Evolutionary conservation across 768 basidiomycete genomes (phyloP), one percentile per base, ranked within the genome.

Genomic region (Gloeophyllum trabeum): DNA sequence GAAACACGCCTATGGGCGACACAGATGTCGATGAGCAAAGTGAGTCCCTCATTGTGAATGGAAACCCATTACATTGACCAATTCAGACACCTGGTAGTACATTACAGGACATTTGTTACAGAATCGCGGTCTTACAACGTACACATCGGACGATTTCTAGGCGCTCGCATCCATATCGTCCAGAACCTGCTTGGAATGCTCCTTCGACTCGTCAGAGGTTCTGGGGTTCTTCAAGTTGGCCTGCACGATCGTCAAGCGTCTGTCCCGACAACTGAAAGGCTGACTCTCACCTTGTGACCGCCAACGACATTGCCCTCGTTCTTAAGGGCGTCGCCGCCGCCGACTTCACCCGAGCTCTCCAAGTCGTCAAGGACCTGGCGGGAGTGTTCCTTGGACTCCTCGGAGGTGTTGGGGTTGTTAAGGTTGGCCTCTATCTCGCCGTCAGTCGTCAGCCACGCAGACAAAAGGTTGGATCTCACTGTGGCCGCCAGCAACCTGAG

Each of bases 171-270:
- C 45, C 58, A 56, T 47, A 13, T 53, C 51, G n/a, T 54, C 46
- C 26, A 57, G 53, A 19, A 48, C 46, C 22, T 55, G 43, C 39
- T 49, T 49, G 21, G 53, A 61, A 22, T 49, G 51, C 23, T 40
- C 47, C 45, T 57, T 53, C 4, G 48, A 46, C 36, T 51, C 52
- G 6, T 47, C 48, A 35, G 54, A 56, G 25, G 48, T 43, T 2
- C 49, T 44, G 23, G 57, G 54, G 44, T 60, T 59, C 25, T 46
- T 50, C 12, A 59, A 19, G 35, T 47, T 23, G 4, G 56, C 57
- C 47, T 60, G 24, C 3, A 19, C 12, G 10, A 21, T 37, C 20
- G 7, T 21, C 7, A 19, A 10, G 20, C 10, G 36, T 10, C 7
- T 13, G 10, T 12, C 10, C 7, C 12, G 20, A 13, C 20, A 21